A percentile compares a stretch with the other conserved stretches of the same genome.
phyloP scores from a whole-genome alignment of 805 yeast genomes.

The Hanseniaspora singularis region DNA sequence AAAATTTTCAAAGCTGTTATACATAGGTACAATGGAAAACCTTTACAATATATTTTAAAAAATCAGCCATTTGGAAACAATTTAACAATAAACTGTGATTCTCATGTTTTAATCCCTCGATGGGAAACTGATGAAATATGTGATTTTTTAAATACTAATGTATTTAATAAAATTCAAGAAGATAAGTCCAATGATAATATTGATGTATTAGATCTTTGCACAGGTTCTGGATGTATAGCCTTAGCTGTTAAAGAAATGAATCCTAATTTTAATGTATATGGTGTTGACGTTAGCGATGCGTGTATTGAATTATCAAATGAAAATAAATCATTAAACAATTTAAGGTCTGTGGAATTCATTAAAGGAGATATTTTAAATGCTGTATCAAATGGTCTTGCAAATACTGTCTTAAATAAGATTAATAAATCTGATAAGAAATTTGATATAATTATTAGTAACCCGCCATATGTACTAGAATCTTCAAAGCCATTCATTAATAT shows the following conservation, averaged over 20 bases:
- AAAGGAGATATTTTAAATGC: background rate
- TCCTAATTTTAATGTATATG: background rate
- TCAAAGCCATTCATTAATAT: slow-evolving; percentile 31
- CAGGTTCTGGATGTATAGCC: slow-evolving; percentile 85
- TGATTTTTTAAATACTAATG: slow-evolving; percentile 42
- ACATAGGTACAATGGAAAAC: slow-evolving; percentile 43
- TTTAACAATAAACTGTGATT: slow-evolving; percentile 46
- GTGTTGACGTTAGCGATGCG: slow-evolving; percentile 43
- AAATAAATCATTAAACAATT: slow-evolving; percentile 28
- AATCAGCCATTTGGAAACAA: slow-evolving; percentile 72
- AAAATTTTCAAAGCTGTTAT: slow-evolving; percentile 37
- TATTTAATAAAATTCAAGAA: slow-evolving; percentile 25
- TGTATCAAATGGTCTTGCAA: no score
- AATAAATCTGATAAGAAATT: slow-evolving; percentile 17
- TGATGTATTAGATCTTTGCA: slow-evolving; percentile 65
- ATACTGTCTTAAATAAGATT: slow-evolving; percentile 1
- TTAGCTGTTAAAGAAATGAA: slow-evolving; percentile 31
- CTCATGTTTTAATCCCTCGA: slow-evolving; percentile 73
- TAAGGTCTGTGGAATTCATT: slow-evolving; percentile 10
- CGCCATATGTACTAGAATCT: slow-evolving; percentile 56
- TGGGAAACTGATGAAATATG: slow-evolving; percentile 78
- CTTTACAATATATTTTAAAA: slow-evolving; percentile 76
- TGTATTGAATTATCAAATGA: slow-evolving; percentile 43
- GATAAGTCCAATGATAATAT: slow-evolving; percentile 14
- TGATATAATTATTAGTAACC: slow-evolving; percentile 68